Evolutionary conservation across 2,329 filamentous ascomycete species (phyloP).

Genomic region (Passalora sequoiae): DNA sequence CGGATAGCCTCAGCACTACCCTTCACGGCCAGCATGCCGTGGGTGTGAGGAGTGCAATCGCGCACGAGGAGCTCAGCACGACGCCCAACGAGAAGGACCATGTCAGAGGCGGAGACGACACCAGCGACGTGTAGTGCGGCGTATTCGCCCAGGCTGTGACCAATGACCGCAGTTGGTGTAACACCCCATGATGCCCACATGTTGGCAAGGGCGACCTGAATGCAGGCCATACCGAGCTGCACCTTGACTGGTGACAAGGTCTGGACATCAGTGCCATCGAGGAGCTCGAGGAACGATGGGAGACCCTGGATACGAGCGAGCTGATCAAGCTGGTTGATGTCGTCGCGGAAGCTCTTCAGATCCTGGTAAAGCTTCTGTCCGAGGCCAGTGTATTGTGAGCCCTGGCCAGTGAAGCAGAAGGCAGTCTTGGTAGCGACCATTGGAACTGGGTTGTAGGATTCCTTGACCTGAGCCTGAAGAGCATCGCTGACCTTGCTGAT

Average conservation of each 20-base stretch:
- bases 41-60: constrained; percentile 61
- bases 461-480: constrained; percentile 46
- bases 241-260: constrained; percentile 50
- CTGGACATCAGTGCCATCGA: constrained; percentile 46
- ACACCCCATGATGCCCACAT: constrained; percentile 53
- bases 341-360: constrained; percentile 43
- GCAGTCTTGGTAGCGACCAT: constrained; percentile 49
- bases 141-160: constrained; percentile 65
- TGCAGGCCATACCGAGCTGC: constrained; percentile 50
- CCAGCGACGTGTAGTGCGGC: constrained; percentile 66
- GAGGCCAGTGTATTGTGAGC: constrained; percentile 49
- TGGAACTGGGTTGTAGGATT: constrained; percentile 48
- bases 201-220: constrained; percentile 49
- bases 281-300: constrained; percentile 47
- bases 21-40: constrained; percentile 61
- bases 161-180: constrained; percentile 50
- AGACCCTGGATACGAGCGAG: constrained; percentile 43
- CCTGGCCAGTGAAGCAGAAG: constrained; percentile 51
- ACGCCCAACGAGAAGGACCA: constrained; percentile 65
- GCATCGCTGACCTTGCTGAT: constrained; percentile 44
- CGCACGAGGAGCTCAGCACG: constrained; percentile 62
- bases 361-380: constrained; percentile 48
- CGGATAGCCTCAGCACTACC: constrained; percentile 49
- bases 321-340: constrained; percentile 48
- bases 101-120: constrained; percentile 64